Base-by-base conservation (phyloP, 208 protist genomes). In the Acanthamoeba culbertsoni region DNA sequence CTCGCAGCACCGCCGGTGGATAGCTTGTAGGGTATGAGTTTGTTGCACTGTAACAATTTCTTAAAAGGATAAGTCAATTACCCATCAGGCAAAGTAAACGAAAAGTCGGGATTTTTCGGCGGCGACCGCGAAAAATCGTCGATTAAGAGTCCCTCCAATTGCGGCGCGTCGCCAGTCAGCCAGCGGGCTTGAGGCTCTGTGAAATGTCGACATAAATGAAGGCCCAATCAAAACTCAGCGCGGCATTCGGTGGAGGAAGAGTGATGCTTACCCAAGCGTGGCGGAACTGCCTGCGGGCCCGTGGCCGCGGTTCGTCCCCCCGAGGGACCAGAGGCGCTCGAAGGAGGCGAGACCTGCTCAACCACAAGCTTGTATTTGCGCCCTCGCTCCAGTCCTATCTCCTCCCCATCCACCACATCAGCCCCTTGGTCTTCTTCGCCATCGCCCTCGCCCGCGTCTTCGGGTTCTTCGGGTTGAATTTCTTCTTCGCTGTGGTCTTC, bases 291-390 rank as follows among this genome's bases (percentile, higher is more conserved):
- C n/a, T n/a, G n/a, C n/a, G n/a, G n/a, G n/a, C n/a, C n/a, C 43
- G 45, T 0, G 71, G 26, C 23, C 18, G 73, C 35, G 35, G 28
- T 7, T 26, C 40, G 35, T 51, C 35, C 3, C n/a, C 23, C 26
- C 28, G 73, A 5, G 31, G 35, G 26, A n/a, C 43, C 28, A 40
- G 18, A 40, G 42, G 75, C n/a, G 20, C 42, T 14, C 42, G 82
- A 8, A 14, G 82, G 43, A 33, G 77, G 28, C 14, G 57, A 53
- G 37, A 68, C 26, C 55, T 90, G 31, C 42, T 90, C 82, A 23
- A 90, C 40, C 12, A 90, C 20, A 20, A 90, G 82, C 82, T 73
- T 90, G 42, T 90, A 90, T 37, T 71, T 62, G 18, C 82, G 82
- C 40, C 82, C 82, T 45, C 42, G 31, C 45, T 90, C 82, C 37